Evolutionary conservation across 208 protist species (phyloP).

Genomic region (Leishmania lainsoni): DNA sequence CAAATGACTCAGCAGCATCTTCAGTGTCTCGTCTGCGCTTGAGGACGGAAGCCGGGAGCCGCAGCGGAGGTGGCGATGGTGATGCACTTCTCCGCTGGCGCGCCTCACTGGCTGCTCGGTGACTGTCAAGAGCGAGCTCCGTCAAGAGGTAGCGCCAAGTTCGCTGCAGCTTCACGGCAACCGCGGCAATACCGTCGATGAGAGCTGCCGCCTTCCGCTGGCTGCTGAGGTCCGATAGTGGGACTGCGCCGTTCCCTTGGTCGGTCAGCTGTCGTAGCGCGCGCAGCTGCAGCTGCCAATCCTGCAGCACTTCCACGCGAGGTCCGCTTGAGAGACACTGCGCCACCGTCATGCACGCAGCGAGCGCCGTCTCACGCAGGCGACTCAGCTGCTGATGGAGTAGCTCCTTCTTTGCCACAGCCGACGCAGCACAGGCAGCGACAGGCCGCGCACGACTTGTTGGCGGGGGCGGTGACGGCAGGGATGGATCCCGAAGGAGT

Average conservation of each 20-base stretch:
- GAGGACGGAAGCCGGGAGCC: background rate
- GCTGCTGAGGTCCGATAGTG: background rate
- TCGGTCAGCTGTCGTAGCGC: slow-evolving; percentile 19
- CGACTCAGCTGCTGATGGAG: slow-evolving; percentile 4
- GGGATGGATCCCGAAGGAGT: background rate
- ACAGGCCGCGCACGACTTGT: background rate
- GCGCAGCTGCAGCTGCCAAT: slow-evolving; percentile 45
- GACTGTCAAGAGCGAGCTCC: slow-evolving; percentile 38
- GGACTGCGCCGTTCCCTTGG: background rate
- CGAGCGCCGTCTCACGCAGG: slow-evolving; percentile 25
- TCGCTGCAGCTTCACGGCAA: slow-evolving; percentile 65
- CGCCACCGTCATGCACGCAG: slow-evolving; percentile 33
- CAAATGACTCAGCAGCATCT: slow-evolving; percentile 14
- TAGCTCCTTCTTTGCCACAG: background rate
- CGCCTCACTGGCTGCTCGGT: background rate
- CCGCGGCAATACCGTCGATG: slow-evolving; percentile 46
- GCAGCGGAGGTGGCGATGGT: background rate
- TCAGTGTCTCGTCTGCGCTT: slow-evolving; percentile 2
- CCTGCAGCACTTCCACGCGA: slow-evolving; percentile 51
- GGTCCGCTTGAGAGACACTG: slow-evolving; percentile 68
- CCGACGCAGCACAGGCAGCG: background rate
- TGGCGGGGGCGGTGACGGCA: background rate
- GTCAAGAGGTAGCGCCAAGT: slow-evolving; percentile 55
- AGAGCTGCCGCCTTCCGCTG: slow-evolving; percentile 13
- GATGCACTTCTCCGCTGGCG: background rate